Percentiles rank a stretch among this genome's conserved stretches.
Evolutionary conservation across 805 yeast genomes (phyloP).

Genomic region (Metschnikowia lachancei): DNA sequence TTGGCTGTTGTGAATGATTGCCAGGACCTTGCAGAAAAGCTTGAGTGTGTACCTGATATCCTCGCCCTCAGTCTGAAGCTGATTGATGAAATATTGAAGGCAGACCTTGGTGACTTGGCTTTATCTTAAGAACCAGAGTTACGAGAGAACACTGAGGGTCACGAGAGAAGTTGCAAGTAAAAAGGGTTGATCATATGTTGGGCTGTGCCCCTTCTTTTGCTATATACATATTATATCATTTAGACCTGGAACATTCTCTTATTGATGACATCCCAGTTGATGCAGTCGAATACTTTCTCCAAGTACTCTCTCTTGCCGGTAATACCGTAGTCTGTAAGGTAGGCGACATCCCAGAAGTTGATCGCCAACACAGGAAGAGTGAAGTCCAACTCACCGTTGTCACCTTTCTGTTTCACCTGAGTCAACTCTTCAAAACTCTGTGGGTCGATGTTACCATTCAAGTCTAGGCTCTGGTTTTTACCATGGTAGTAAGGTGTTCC

Average conservation of each 20-base stretch:
- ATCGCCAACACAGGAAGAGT: constrained; percentile 73
- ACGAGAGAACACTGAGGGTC: not conserved
- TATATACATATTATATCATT: constrained; percentile 12
- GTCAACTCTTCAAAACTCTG: constrained; percentile 49
- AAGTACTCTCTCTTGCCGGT: constrained; percentile 70
- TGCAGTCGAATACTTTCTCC: constrained; percentile 68
- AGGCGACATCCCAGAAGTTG: constrained; percentile 90
- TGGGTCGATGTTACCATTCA: constrained; percentile 66
- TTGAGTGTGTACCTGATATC: constrained; percentile 1
- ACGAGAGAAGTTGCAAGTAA: no score
- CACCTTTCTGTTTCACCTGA: constrained; percentile 42
- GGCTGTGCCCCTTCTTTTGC: constrained; percentile 1
- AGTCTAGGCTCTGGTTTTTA: constrained; percentile 68
- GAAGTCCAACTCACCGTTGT: constrained; percentile 50
- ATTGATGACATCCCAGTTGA: constrained; percentile 80
- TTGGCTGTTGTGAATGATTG: constrained; percentile 29
- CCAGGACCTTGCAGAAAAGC: constrained; percentile 21
- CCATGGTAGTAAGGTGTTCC: constrained; percentile 75
- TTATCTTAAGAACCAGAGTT: not conserved
- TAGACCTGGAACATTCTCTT: constrained; percentile 44
- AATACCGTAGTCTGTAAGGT: constrained; percentile 78
- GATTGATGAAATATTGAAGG: constrained; percentile 6
- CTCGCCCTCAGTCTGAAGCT: constrained; percentile 1
- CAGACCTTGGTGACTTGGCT: not conserved
- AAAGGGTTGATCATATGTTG: not conserved